Percentiles rank a stretch among this genome's conserved stretches.
Conservation (phyloP, 2,329 filamentous ascomycete species). For the Fusarium poae region DNA sequence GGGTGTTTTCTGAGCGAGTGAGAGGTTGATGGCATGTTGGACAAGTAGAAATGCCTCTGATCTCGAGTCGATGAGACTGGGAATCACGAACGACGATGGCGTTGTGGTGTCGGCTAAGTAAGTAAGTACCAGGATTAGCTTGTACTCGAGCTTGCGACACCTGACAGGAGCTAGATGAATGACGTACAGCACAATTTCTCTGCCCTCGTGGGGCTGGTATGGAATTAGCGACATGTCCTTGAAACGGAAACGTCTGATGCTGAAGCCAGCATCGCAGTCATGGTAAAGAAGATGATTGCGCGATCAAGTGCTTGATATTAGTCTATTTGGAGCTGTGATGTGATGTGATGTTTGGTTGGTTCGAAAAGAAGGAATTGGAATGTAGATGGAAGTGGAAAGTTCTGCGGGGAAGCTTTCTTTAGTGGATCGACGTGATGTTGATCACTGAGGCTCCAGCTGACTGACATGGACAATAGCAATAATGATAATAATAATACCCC, state of each 20-base stretch:
- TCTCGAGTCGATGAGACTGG: slow-evolving; percentile 84
- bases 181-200: slow-evolving; percentile 84
- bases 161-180: slow-evolving; percentile 53
- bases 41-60: slow-evolving; percentile 82
- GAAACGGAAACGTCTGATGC: slow-evolving; percentile 34
- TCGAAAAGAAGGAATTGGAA: slow-evolving; percentile 1
- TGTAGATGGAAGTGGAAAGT: slow-evolving; percentile 13
- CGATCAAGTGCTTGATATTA: slow-evolving; percentile 20
- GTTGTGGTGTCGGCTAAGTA: slow-evolving; percentile 85
- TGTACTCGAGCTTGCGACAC: slow-evolving; percentile 20
- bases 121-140: slow-evolving; percentile 2
- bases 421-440: slow-evolving; percentile 16
- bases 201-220: slow-evolving; percentile 78
- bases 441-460: slow-evolving; percentile 12
- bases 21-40: slow-evolving; percentile 90
- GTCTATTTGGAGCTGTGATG: slow-evolving; percentile 13
- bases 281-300: slow-evolving; percentile 26
- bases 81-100: slow-evolving; percentile 93
- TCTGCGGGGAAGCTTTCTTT: slow-evolving; percentile 7
- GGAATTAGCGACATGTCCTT: slow-evolving; percentile 76
- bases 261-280: slow-evolving; percentile 44
- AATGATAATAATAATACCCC: too few relatives aligned
- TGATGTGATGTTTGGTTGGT: slow-evolving; percentile 13
- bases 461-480: slow-evolving; percentile 24
- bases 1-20: slow-evolving; percentile 58